A percentile compares a stretch with the other conserved stretches of the same genome.
These are phyloP conservation scores for Microbotryum intermedium DNA, from an alignment of 1,284 basidiomycete genomes.

Conservation along the genomic window DNA sequence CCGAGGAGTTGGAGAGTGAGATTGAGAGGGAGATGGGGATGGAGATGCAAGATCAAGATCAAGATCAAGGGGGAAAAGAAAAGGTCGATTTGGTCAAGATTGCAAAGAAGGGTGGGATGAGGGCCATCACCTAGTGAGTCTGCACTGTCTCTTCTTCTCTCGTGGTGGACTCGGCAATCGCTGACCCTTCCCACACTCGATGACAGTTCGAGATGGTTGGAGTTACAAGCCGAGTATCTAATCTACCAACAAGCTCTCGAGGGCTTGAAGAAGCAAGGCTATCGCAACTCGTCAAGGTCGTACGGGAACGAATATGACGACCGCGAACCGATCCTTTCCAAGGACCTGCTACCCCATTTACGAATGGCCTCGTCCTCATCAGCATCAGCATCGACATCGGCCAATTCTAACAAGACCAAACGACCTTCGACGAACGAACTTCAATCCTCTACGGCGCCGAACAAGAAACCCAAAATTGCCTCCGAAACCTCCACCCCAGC, in stretches of 20 bases:
- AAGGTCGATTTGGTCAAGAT: background rate
- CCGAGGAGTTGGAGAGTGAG: background rate
- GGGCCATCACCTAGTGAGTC: slow-evolving; percentile 12
- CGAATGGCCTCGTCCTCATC: no score
- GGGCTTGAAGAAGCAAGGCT: background rate
- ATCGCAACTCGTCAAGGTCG: background rate
- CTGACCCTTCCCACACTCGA: background rate
- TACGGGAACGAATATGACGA: no score
- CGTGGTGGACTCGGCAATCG: background rate
- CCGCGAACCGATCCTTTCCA: background rate
- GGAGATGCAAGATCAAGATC: background rate
- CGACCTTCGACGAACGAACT: background rate
- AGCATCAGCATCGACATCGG: no score
- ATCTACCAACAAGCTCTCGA: slow-evolving; percentile 16
- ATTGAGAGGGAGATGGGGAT: background rate
- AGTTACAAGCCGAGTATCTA: slow-evolving; percentile 23
- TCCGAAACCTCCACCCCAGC: background rate
- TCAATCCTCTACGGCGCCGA: no score
- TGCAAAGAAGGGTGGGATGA: slow-evolving; percentile 1
- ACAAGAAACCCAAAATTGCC: background rate
- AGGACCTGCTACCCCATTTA: slow-evolving; percentile 11
- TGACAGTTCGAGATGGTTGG: slow-evolving; percentile 17
- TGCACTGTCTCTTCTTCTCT: background rate
- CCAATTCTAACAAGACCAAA: background rate
- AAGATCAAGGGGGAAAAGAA: background rate